Conservation (phyloP, 331 rosid genomes). For the Pyracantha coccinea region DNA sequence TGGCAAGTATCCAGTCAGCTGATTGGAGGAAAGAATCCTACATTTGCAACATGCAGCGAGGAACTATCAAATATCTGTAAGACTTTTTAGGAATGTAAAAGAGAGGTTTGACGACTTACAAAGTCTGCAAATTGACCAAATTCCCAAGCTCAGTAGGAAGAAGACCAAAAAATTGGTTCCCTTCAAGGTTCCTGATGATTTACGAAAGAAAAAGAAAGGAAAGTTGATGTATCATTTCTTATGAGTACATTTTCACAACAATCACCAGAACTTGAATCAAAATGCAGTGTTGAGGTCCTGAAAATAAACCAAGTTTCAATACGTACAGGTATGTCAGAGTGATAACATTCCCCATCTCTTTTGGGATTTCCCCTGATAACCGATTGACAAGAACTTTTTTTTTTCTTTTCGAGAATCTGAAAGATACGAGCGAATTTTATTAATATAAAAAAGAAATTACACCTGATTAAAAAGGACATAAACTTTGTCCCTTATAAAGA, state of each 20-base stretch:
- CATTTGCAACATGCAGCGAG: constrained; percentile 11
- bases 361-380: constrained; percentile 68
- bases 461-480: too few relatives aligned
- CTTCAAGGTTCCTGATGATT: constrained; percentile 15
- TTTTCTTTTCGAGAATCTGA: too few relatives aligned
- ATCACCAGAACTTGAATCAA: too few relatives aligned
- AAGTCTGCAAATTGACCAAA: constrained; percentile 31
- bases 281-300: too few relatives aligned
- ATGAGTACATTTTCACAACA: too few relatives aligned
- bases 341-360: constrained; percentile 52
- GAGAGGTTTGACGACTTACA: constrained; percentile 39
- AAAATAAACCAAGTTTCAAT: too few relatives aligned
- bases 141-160: constrained; percentile 19
- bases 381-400: constrained; percentile 30
- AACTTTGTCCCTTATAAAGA: too few relatives aligned
- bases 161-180: constrained; percentile 21
- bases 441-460: too few relatives aligned
- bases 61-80: neutral
- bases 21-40: constrained; percentile 70
- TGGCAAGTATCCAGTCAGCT: constrained; percentile 61
- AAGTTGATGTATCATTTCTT: neutral
- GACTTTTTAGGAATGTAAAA: constrained; percentile 4
- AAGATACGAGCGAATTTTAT: too few relatives aligned
- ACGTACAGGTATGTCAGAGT: constrained; percentile 51
- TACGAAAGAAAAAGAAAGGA: neutral